phyloP scores from a whole-genome alignment of 805 yeast genomes.

The Cyberlindnera americana region DNA sequence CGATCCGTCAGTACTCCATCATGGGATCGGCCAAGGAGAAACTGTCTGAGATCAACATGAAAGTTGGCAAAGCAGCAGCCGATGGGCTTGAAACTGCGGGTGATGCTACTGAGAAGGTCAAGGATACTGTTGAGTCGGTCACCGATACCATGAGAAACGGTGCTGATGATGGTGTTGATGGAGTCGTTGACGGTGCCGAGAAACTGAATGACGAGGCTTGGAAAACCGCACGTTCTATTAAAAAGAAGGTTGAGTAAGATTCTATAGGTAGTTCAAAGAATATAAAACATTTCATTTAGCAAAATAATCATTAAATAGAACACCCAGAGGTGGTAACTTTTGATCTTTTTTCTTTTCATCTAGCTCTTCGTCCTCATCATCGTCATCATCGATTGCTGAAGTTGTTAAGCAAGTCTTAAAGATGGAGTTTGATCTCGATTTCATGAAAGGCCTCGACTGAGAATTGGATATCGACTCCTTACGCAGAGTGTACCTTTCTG shows the following conservation, averaged over 20 bases:
- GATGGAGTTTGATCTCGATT: constrained; percentile 14
- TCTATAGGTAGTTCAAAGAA: neutral
- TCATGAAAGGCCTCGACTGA: neutral
- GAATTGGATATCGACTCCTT: constrained; percentile 3
- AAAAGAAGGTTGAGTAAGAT: constrained; percentile 5
- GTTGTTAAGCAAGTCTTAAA: constrained; percentile 8
- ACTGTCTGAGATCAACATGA: constrained; percentile 21
- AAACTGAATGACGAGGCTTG: too few species aligned
- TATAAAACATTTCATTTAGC: neutral
- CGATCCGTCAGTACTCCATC: constrained; percentile 22
- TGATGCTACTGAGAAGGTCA: constrained; percentile 10
- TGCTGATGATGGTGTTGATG: too few species aligned
- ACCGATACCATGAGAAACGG: constrained; percentile 7
- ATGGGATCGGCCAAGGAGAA: constrained; percentile 23
- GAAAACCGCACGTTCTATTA: too few species aligned
- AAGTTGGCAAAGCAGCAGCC: constrained; percentile 27
- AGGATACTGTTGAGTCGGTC: constrained; percentile 14
- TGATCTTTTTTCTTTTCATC: constrained; percentile 10
- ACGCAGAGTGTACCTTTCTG: constrained; percentile 13
- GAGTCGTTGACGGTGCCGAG: too few species aligned
- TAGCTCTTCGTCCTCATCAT: constrained; percentile 11
- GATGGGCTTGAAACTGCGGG: constrained; percentile 20
- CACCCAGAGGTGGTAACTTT: constrained; percentile 18
- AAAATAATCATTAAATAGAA: constrained; percentile 22
- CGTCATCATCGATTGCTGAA: constrained; percentile 14